Evolutionary conservation across 129 eudicot genomes (phyloP), one percentile per base, ranked within the genome.

Genomic region (Flaveria trinervia): DNA sequence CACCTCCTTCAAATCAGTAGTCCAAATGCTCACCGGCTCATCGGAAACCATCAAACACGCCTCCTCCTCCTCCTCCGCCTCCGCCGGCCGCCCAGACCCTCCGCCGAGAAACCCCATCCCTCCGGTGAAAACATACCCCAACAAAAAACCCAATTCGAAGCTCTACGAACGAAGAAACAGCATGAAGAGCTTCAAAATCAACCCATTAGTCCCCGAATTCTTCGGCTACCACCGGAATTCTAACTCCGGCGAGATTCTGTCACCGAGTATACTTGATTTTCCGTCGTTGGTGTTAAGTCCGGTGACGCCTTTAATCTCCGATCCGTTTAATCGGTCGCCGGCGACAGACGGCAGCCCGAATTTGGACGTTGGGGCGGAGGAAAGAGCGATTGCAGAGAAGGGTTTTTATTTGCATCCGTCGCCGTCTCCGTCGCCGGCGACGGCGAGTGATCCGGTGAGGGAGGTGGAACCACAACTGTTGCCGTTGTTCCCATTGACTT

Each of bases 21-120:
- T 93, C 70, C 98, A 93, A 80, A 84, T 93, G 86, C 91, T 93
- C 0, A 93, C 98, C 71, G 97, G 98, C 49, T 88, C 96, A 80
- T 68, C 96, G 65, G 88, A 92, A 25, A 83, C 96, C 7, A 75
- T 77, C 71, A 87, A 82, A 45, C 52, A 45, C 2, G 78, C 76
- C 65, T 36, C 81, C 20, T 46, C 81, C 30, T 2, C 30, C 2
- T 75, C 76, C 20, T 41, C 81, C 30, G 0, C 30, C 48, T 1
- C 71, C 57, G 8, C 76, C 65, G 52, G 23, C 51, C 46, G 83
- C 15, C 77, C 89, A 70, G 88, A 86, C 71, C 72, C 84, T 4
- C 39, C 62, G 13, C 20, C 70, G 3, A 80, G 46, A 56, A 86
- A 83, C 78, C 86, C 89, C 3, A 88, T 87, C 68, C 97, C 96